A percentile compares a stretch with the other conserved stretches of the same genome.
Conservation (phyloP, 768 basidiomycete species). For the Crassisporium funariophilum region DNA sequence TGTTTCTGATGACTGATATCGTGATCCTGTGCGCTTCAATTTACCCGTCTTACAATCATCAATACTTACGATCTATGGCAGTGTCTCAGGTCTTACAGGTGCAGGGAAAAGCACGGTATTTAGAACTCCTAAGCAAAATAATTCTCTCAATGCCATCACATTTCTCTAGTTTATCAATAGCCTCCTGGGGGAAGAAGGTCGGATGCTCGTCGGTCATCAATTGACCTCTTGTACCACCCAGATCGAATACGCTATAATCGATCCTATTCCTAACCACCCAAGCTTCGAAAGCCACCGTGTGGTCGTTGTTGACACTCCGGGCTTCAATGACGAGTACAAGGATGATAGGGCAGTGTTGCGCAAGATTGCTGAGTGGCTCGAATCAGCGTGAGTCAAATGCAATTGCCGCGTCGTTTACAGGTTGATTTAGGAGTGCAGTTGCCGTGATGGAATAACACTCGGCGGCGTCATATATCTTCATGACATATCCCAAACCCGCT, state of each 20-base stretch:
- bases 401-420: not conserved
- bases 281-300: not conserved
- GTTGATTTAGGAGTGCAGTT: not conserved
- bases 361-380: not conserved
- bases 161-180: not conserved
- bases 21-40: not conserved
- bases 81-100: not conserved
- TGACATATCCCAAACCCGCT: slow-evolving; percentile 14
- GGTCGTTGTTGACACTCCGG: slow-evolving; percentile 2
- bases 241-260: not conserved
- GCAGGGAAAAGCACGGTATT: slow-evolving; percentile 3
- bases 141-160: not conserved
- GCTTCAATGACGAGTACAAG: not conserved
- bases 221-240: not conserved
- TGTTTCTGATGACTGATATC: too few relatives aligned
- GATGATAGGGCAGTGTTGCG: not conserved
- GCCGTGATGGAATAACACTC: not conserved
- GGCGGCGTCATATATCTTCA: slow-evolving; percentile 15
- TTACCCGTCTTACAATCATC: too few relatives aligned
- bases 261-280: not conserved
- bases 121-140: not conserved
- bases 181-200: not conserved
- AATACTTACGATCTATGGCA: not conserved
- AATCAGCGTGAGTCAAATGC: not conserved
- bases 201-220: not conserved